Evolutionary conservation across 2,329 filamentous ascomycete genomes (phyloP), one percentile per base, ranked within the genome.

Genomic region (Phyllosticta capitalensis): DNA sequence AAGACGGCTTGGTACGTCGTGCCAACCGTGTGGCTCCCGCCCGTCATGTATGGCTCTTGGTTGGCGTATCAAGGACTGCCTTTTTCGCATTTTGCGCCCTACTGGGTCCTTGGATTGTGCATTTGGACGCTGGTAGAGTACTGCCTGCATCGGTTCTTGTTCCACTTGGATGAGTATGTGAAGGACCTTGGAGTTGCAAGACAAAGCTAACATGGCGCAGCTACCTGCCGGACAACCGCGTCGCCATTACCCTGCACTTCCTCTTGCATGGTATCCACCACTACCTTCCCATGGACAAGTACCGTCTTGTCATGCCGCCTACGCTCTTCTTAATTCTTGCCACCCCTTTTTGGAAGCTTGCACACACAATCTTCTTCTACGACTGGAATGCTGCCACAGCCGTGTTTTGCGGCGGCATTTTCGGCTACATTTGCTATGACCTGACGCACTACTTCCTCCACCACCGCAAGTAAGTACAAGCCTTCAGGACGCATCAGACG

Each of bases 221-320:
- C 54, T 90, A 85, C 69, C 86, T 99, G 10, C 94, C 94, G 0
- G 90, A 99, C 72, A 95, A 97, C 72, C 83, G 90, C 59, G 86
- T 89, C n/a, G 87, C 83, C 64, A 79, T 99, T 61, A 95, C 90
- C 0, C 67, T 87, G 20, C 94, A 99, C 73, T 99, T 99, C 76
- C 77, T 96, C 49, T 88, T 99, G 24, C 94, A 99, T 68, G 94
- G 94, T 64, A 90, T 99, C 64, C 94, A 99, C 71, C 94, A 99
- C 75, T 99, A 97, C 75, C 83, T 99, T 4, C 94, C 94, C n/a
- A 97, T 99, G 94, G 94, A 99, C 77, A 92, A 87, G 70, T 92
- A 96, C 68, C 87, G 94, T 62, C 86, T 99, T 9, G 94, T 99
- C 64, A 97, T 99, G 94, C 94, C 94, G 1, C 94, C 94, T 0